Evolutionary conservation across 306 rosid species (phyloP), one percentile per base, ranked within the genome.

Genomic region (Oemleria cerasiformis): DNA sequence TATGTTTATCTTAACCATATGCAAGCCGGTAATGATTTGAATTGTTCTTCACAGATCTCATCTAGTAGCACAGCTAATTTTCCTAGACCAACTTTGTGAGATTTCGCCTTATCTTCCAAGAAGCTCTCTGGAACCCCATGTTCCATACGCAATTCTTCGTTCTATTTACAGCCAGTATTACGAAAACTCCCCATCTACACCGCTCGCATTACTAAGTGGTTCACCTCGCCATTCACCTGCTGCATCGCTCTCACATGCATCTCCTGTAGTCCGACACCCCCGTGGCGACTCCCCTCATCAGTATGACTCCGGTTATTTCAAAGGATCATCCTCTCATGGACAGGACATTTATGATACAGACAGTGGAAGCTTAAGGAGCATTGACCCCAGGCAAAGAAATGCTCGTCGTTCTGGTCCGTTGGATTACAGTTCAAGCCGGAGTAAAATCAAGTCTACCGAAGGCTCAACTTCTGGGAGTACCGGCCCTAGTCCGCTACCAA

Each of bases 81-180:
- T 91, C 86, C 89, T 94, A 16, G 98, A 94, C 83, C 98, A 94
- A 78, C 88, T 94, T 42, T 94, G 91, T 72, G 97, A 91, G 84
- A 84, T 91, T 43, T 91, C 98, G 17, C 90, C 98, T 4, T 91
- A 87, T 78, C 98, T 94, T 72, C 91, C 98, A 20, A 82, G 98
- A 86, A 91, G 90, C 83, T 83, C 91, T 47, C 86, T 94, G 73
- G 97, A 94, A 81, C 70, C 88, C 17, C 84, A 89, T 56, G 87
- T 91, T 73, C 98, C 98, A 5, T 89, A 91, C 53, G 87, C 98
- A 78, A 86, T 94, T 82, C 92, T 94, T 54, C 97, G 97, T 34
- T 91, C 98, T 30, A 82, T 91, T 23, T 94, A 94, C 77, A 85
- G 95, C 77, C 98, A 94, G 70, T 91, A 88, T 82, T 91, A 94